Evolutionary conservation across 1,139 yeast species (phyloP), one percentile per base, ranked within the genome.

Genomic region (Entelexis paramagnoliae): DNA sequence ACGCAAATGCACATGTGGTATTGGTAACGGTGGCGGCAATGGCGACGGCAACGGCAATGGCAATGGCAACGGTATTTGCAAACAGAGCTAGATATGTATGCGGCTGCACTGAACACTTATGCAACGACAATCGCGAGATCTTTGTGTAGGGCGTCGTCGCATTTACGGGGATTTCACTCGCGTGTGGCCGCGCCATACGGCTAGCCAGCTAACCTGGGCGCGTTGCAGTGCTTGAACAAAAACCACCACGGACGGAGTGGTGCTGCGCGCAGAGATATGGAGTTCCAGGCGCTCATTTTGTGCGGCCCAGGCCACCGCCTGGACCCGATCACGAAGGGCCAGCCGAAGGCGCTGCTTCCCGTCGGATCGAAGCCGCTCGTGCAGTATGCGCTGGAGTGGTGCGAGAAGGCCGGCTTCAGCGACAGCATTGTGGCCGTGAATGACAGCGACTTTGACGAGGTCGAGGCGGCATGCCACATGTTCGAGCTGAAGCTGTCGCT

Each of bases 291-390:
- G 0, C 75, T 89, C 45, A 78, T 91, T 30, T 76, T 87, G 55
- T 89, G 97, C 68, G 97, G 97, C 6, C 79, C 77, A 50, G 97
- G 97, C 20, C 74, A 74, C 33, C 74, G 76, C 44, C 71, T 91
- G 60, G 66, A 78, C 14, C 97, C 97, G 0, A 74, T 73, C 39
- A 65, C 70, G 24, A 73, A 82, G 1, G 89, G 93, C 9, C 64
- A 77, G 11, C 79, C 94, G 6, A 91, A 91, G 69, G 93, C 96
- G 0, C 70, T 89, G 51, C 68, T 93, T 49, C 97, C 98, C 2
- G 74, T 93, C 42, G 97, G 93, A 16, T 89, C 89, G 66, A 76
- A 77, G 61, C 95, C 96, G n/a, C 81, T 91, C 85, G 72, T 93
- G 46, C 82, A 82, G 60, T 84, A 87, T 63, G 94, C 85, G 3